Percentiles rank a stretch among this genome's conserved stretches.
phyloP scores from a whole-genome alignment of 306 rosid species.

The Cucumis cinereus region DNA sequence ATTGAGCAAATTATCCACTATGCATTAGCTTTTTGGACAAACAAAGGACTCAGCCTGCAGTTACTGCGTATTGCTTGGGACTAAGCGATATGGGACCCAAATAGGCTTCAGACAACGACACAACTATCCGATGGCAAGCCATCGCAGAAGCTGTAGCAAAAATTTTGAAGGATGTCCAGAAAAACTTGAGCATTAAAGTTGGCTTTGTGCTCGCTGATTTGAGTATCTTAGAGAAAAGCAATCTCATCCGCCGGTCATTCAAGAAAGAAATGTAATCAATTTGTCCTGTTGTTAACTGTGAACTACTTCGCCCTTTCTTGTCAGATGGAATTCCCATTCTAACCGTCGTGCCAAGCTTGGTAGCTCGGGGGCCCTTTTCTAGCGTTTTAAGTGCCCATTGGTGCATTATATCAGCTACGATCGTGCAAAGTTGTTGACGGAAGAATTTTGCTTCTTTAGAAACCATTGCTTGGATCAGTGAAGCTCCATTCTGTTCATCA shows the following conservation, averaged over 20 bases:
- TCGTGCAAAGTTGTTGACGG: slow-evolving; percentile 50
- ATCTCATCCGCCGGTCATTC: slow-evolving; percentile 58
- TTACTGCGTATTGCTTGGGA: slow-evolving; percentile 50
- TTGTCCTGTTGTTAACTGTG: slow-evolving; percentile 29
- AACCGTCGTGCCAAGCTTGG: slow-evolving; percentile 24
- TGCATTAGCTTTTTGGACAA: neutral
- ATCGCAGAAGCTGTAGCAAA: slow-evolving; percentile 41
- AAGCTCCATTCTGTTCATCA: slow-evolving; percentile 69
- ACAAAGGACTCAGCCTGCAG: slow-evolving; percentile 24
- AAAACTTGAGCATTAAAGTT: slow-evolving; percentile 45
- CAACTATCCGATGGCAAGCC: slow-evolving; percentile 54
- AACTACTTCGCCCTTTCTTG: slow-evolving; percentile 30
- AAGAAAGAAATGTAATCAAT: slow-evolving; percentile 39
- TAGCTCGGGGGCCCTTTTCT: slow-evolving; percentile 27
- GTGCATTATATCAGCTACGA: slow-evolving; percentile 48
- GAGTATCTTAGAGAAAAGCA: slow-evolving; percentile 46
- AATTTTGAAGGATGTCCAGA: slow-evolving; percentile 49
- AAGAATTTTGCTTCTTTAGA: slow-evolving; percentile 59
- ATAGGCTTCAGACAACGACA: slow-evolving; percentile 55
- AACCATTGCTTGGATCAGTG: slow-evolving; percentile 59
- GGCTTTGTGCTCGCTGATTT: slow-evolving; percentile 54
- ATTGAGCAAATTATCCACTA: too few relatives aligned
- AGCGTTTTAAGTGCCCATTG: slow-evolving; percentile 43
- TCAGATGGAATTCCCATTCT: slow-evolving; percentile 30
- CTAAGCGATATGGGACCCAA: slow-evolving; percentile 35